Base-by-base conservation (phyloP, 2,329 filamentous ascomycete species). In the Mariannaea elegans region DNA sequence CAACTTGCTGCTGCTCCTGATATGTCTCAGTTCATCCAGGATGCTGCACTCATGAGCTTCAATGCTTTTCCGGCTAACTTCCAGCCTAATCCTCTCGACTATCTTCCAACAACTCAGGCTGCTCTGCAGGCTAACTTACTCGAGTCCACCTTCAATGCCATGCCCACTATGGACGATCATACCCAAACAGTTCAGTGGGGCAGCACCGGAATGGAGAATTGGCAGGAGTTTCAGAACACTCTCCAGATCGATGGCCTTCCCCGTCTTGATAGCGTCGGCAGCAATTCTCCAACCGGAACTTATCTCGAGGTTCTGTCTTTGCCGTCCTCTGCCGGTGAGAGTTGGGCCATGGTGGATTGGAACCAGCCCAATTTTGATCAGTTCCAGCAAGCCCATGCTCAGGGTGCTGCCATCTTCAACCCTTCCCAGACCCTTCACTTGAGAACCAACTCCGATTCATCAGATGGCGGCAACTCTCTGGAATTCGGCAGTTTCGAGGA, bases 351-450 rank as follows among this genome's bases (percentile, higher is more conserved):
- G 66, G 88, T 97, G 57, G 91, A 95, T 65, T 86, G 87, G 73
- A 89, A 89, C 60, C 87, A 89, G 61, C 89, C 87, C 62, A 90
- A 89, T 49, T 69, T 78, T 34, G 88, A 91, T 67, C 91, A 94
- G 67, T 77, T 78, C 59, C 74, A 77, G 48, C 80, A 82, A 58
- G 74, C 80, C 38, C 83, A 84, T 42, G 71, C 73, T 6, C 84
- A 86, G 50, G 86, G 81, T 63, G 76, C 82, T 38, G 89, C 91
- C 66, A 94, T 97, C 72, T 96, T 97, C 82, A 97, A 97, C 77
- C 94, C 94, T 2, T 88, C 90, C 63, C 91, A 97, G 78, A 96
- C 93, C 1, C 81, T 98, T 50, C 94, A 97, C 79, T 85, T 97
- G 71, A 87, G 94, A 67, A 94, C 90, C 54, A 89, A 90, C 70